Evolutionary conservation across 257 asterid species (phyloP).

Genomic region (Gentiana dahurica): DNA sequence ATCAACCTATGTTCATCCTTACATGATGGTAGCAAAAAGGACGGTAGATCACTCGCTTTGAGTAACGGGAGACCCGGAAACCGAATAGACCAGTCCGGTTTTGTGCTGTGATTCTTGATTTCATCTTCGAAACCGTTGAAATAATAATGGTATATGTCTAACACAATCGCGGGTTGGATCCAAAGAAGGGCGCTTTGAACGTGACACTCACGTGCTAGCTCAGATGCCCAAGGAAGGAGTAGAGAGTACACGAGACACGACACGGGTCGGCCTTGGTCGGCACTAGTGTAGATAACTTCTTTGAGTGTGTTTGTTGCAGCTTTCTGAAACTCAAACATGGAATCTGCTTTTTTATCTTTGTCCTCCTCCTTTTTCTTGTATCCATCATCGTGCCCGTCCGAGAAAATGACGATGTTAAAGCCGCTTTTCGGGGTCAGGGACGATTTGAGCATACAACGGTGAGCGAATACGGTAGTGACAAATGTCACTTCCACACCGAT

Average conservation of each 20-base stretch:
- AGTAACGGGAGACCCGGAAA: slow-evolving; percentile 35
- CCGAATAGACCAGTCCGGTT: not conserved
- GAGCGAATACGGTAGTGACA: slow-evolving; percentile 30
- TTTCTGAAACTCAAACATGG: too few relatives aligned
- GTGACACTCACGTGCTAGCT: slow-evolving; percentile 30
- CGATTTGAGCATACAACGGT: slow-evolving; percentile 20
- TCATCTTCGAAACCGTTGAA: slow-evolving; percentile 15
- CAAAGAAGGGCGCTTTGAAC: slow-evolving; percentile 36
- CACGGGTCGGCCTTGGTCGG: not conserved
- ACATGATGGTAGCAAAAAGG: slow-evolving; percentile 22
- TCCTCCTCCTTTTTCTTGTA: slow-evolving; percentile 7
- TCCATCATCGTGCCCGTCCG: slow-evolving; percentile 52
- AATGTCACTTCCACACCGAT: slow-evolving; percentile 47
- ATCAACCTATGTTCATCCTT: not conserved
- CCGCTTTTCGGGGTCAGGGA: slow-evolving; percentile 13
- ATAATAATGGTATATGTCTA: slow-evolving; percentile 30
- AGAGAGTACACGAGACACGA: slow-evolving; percentile 24
- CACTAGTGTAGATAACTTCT: not conserved
- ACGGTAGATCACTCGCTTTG: slow-evolving; percentile 26
- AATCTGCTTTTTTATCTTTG: not conserved
- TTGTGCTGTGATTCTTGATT: not conserved
- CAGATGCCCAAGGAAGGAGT: slow-evolving; percentile 42
- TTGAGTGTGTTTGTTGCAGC: too few relatives aligned
- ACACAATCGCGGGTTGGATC: slow-evolving; percentile 43
- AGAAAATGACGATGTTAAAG: slow-evolving; percentile 29